Percentiles rank a stretch among this genome's conserved stretches.
Evolutionary conservation across 371 early-diverging fungal species (phyloP).

Genomic region (Actinomucor elegans): DNA sequence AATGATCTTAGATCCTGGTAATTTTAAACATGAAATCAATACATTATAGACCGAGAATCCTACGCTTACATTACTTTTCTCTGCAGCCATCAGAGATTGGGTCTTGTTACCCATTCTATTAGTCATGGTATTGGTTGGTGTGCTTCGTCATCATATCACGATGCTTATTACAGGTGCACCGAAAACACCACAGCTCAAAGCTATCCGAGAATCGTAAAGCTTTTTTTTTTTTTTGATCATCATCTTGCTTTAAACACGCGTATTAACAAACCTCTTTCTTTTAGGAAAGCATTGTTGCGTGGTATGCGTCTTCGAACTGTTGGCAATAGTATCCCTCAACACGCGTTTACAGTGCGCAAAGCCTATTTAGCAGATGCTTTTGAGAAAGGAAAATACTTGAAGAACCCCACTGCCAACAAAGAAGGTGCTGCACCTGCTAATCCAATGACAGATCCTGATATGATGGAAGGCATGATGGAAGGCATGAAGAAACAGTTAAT

Average conservation of each 20-base stretch:
- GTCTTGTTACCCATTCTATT: conserved; percentile 95
- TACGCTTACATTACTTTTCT: too few relatives aligned
- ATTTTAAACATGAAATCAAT: too few relatives aligned
- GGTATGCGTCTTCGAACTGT: conserved; percentile 68
- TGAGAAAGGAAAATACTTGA: conserved; percentile 81
- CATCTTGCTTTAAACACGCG: neutral
- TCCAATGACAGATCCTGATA: conserved; percentile 89
- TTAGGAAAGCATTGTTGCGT: conserved; percentile 74
- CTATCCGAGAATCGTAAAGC: conserved; percentile 72
- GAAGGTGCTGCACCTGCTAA: conserved; percentile 63
- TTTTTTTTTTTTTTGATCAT: too few relatives aligned
- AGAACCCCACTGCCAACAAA: conserved; percentile 66
- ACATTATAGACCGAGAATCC: too few relatives aligned
- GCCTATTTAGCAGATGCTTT: conserved; percentile 72
- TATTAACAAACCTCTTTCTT: neutral
- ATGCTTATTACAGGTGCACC: conserved; percentile 79
- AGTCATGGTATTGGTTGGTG: conserved; percentile 95
- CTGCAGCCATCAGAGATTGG: conserved; percentile 85
- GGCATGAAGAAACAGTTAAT: conserved; percentile 96
- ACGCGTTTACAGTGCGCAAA: conserved; percentile 75
- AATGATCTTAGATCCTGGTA: conserved; percentile 72
- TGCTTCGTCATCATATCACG: conserved; percentile 88
- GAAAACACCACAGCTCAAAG: conserved; percentile 74
- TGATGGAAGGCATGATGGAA: conserved; percentile 96
- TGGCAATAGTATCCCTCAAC: conserved; percentile 68